Base-by-base conservation (phyloP, 2,329 filamentous ascomycete species). In the Tolypocladium ovalisporum region DNA sequence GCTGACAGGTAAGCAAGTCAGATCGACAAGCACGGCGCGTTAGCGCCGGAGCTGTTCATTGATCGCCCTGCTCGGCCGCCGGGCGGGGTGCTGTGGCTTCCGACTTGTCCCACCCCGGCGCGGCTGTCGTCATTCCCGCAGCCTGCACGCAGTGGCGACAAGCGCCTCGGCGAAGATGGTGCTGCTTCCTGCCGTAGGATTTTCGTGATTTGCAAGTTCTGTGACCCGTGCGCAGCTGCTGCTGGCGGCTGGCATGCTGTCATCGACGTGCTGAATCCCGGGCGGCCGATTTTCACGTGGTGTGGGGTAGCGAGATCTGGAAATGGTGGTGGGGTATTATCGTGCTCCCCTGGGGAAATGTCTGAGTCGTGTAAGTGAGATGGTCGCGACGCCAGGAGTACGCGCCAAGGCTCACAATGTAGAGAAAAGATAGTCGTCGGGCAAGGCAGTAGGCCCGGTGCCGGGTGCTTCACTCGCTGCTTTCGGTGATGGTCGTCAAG, bases 401-500 rank as follows among this genome's bases (percentile, higher is more conserved):
- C 17, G 47, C 27, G 47, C 15, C 47, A 32, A 10, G 17, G n/a
- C 47, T 3, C 3, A 34, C 47, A 29, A 29, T 22, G 47, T 6
- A 19, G 8, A 34, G 15, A 7, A 7, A 7, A 27, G 10, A 4
- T 34, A 4, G 40, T 44, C 13, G 40, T 44, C 22, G 40, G 12
- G 22, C 10, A 44, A 15, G 2, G 39, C 1, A 49, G 39, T 39
- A 12, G 13, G 44, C n/a, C 29, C 10, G 37, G 29, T 27, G 47
- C 9, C 10, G 19, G 10, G 29, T 19, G 37, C 37, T 32, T 60
- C 54, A 62, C 57, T 67, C 62, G 57, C 59, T 54, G 57, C 71
- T 52, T 71, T 85, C 82, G 63, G 74, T 66, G 66, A 84, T 84
- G 59, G 80, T 76, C 55, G 79, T 74, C 74, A 85, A 82, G 65